These are phyloP conservation scores for Penicillium pancosmium DNA, from an alignment of 495 filamentous ascomycete genomes.

Conservation along the genomic window DNA sequence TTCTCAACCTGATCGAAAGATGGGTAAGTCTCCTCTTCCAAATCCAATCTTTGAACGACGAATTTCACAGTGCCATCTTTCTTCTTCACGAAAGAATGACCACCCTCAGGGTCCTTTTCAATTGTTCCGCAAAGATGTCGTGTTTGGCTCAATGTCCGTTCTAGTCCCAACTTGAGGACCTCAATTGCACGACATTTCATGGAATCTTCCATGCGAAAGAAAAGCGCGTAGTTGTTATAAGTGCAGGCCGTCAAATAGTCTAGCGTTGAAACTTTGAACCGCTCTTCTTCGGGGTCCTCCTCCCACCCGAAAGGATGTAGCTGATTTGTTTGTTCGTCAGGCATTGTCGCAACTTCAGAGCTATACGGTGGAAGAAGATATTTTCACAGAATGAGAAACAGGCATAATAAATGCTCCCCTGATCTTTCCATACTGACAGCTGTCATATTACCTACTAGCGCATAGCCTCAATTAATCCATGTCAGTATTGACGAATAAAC, in stretches of 20 bases:
- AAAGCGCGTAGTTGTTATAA: constrained; percentile 37
- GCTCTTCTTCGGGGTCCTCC: constrained; percentile 23
- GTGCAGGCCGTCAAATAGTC: constrained; percentile 22
- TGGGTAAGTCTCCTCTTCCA: constrained; percentile 23
- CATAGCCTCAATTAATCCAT: too few relatives aligned
- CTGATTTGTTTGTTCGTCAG: constrained; percentile 9
- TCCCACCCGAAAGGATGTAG: constrained; percentile 24
- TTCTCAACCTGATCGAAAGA: constrained; percentile 20
- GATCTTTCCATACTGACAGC: too few relatives aligned
- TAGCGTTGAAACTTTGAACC: constrained; percentile 26
- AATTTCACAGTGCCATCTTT: constrained; percentile 43
- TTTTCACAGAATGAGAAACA: too few relatives aligned
- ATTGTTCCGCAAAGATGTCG: constrained; percentile 48
- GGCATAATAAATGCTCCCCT: too few relatives aligned
- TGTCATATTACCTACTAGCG: too few relatives aligned
- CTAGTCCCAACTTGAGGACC: constrained; percentile 36
- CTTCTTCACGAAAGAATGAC: constrained; percentile 45
- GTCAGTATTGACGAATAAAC: too few relatives aligned
- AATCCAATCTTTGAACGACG: constrained; percentile 44
- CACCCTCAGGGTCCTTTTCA: constrained; percentile 37
- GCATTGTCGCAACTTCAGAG: constrained; percentile 4
- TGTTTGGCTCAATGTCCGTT: constrained; percentile 42
- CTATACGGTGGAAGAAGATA: too few relatives aligned
- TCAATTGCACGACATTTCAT: constrained; percentile 29
- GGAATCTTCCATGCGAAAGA: constrained; percentile 40